Percentiles rank a stretch among this genome's conserved stretches.
These are phyloP conservation scores for Aspergillus sp. DNA, from an alignment of 2,329 filamentous ascomycete genomes.

Conservation along the genomic window DNA sequence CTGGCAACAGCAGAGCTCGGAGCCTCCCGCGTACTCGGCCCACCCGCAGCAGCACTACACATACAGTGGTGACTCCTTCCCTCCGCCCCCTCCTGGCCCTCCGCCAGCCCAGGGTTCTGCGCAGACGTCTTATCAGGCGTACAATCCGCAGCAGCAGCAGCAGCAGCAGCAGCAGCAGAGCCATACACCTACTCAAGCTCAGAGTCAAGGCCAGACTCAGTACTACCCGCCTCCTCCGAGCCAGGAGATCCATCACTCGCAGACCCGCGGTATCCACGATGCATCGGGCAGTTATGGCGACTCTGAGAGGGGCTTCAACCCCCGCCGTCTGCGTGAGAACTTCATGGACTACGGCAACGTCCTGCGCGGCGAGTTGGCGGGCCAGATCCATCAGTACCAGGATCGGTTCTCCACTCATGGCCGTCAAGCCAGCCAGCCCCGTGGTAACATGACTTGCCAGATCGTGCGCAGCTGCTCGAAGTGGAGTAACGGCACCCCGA, in stretches of 20 bases:
- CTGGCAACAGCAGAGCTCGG: neutral
- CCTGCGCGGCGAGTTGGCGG: slow-evolving; percentile 44
- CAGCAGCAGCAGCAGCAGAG: slow-evolving; percentile 16
- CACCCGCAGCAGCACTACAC: slow-evolving; percentile 27
- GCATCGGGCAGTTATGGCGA: slow-evolving; percentile 40
- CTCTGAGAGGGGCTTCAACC: slow-evolving; percentile 32
- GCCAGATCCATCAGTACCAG: slow-evolving; percentile 49
- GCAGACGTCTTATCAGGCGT: neutral
- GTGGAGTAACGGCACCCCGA: slow-evolving; percentile 91
- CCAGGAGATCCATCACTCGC: slow-evolving; percentile 34
- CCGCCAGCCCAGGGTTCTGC: slow-evolving; percentile 16
- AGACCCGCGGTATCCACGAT: slow-evolving; percentile 37
- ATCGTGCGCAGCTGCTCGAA: slow-evolving; percentile 79
- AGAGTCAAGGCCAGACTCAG: slow-evolving; percentile 34
- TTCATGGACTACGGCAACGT: slow-evolving; percentile 41
- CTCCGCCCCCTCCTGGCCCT: slow-evolving; percentile 42
- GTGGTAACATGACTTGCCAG: slow-evolving; percentile 43
- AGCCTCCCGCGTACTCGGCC: neutral
- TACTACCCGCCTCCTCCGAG: slow-evolving; percentile 48
- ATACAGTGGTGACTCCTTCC: slow-evolving; percentile 39
- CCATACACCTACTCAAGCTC: slow-evolving; percentile 17
- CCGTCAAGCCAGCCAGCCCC: slow-evolving; percentile 19
- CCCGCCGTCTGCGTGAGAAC: slow-evolving; percentile 39
- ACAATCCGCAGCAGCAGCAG: slow-evolving; percentile 26
- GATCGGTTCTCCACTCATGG: slow-evolving; percentile 33